Percentiles rank a stretch among this genome's conserved stretches.
These are phyloP conservation scores for Colletotrichum chlorophyti DNA, from an alignment of 2,329 filamentous ascomycete species.

Conservation along the genomic window DNA sequence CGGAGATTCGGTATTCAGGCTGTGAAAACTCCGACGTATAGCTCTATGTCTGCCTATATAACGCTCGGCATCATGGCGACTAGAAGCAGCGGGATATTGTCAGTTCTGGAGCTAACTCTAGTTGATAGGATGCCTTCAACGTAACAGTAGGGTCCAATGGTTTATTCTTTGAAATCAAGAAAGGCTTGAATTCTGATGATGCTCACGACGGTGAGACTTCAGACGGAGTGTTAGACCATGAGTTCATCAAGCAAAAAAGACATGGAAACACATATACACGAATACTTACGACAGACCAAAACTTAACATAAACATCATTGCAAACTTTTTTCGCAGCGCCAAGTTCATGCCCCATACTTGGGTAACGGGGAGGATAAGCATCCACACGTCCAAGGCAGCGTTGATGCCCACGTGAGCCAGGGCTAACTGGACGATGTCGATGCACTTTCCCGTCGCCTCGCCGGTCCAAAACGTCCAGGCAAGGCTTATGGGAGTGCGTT, in stretches of 20 bases:
- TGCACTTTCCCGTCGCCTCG: neutral
- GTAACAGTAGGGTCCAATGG: constrained; percentile 19
- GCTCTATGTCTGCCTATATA: constrained; percentile 13
- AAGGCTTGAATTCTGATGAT: neutral
- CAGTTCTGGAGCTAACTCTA: too few species aligned
- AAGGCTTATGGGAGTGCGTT: too few species aligned
- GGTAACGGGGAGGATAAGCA: constrained; percentile 1
- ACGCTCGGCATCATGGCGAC: constrained; percentile 19
- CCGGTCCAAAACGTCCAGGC: constrained; percentile 8
- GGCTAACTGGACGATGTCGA: neutral
- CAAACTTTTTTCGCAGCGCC: neutral
- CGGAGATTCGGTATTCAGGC: constrained; percentile 21
- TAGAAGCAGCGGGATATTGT: too few species aligned
- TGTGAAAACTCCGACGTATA: constrained; percentile 12
- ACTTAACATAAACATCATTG: constrained; percentile 7
- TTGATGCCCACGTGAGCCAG: neutral
- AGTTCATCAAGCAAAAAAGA: too few species aligned
- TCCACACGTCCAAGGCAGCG: constrained; percentile 1
- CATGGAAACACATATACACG: too few species aligned
- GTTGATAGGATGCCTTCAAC: too few species aligned
- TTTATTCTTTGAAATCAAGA: neutral
- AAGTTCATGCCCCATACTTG: neutral
- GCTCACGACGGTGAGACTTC: constrained; percentile 9
- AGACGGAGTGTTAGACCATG: neutral
- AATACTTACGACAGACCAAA: constrained; percentile 5